Conservation (phyloP, 345 rosid genomes). For the Aquilaria sinensis region DNA sequence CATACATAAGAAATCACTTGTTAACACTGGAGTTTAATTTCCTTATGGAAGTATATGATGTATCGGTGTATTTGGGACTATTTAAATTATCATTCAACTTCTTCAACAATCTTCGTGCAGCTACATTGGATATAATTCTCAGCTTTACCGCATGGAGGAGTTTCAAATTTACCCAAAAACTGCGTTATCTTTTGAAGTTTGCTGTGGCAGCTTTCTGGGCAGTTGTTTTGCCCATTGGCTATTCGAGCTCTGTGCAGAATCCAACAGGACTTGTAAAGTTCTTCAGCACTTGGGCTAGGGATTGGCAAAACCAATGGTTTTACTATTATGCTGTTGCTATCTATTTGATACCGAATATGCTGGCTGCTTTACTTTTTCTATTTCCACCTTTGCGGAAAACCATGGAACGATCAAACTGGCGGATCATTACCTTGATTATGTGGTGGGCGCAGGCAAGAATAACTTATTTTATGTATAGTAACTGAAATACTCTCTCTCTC, state of each 20-base stretch:
- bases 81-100: slow-evolving; percentile 2
- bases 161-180: slow-evolving; percentile 66
- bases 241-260: slow-evolving; percentile 64
- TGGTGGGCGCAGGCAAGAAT: slow-evolving; percentile 99
- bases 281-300: slow-evolving; percentile 50
- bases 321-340: slow-evolving; percentile 73
- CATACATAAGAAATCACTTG: background rate
- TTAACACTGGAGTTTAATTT: slow-evolving; percentile 5
- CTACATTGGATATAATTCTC: slow-evolving; percentile 72
- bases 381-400: slow-evolving; percentile 67
- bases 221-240: slow-evolving; percentile 69
- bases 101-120: slow-evolving; percentile 31
- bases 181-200: slow-evolving; percentile 76
- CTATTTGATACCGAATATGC: slow-evolving; percentile 67
- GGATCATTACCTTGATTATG: slow-evolving; percentile 65
- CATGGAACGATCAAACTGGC: slow-evolving; percentile 86
- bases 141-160: slow-evolving; percentile 83
- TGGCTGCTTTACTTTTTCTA: slow-evolving; percentile 68
- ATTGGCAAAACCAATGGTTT: slow-evolving; percentile 59
- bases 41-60: slow-evolving; percentile 5
- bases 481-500: slow-evolving; percentile 3
- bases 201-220: slow-evolving; percentile 82
- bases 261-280: slow-evolving; percentile 72
- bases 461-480: background rate
- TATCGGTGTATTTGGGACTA: background rate